Percentiles rank a stretch among this genome's conserved stretches.
phyloP scores from a whole-genome alignment of 2,329 filamentous ascomycete genomes.

The Clarireedia homoeocarpa region DNA sequence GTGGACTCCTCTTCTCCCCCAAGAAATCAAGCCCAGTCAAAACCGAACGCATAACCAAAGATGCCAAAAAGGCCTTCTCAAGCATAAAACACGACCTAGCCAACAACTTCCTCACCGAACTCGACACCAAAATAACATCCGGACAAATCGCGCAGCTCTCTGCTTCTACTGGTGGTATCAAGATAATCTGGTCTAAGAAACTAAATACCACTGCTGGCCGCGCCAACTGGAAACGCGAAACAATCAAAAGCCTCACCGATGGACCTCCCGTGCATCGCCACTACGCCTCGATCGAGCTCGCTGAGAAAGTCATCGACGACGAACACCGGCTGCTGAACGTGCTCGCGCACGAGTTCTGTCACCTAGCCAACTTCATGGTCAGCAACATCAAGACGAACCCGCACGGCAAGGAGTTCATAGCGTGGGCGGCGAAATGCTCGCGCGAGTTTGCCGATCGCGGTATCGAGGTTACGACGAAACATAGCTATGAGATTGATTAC shows the following conservation, averaged over 20 bases:
- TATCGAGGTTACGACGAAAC: slow-evolving; percentile 80
- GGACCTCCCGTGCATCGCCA: slow-evolving; percentile 37
- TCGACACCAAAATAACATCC: slow-evolving; percentile 58
- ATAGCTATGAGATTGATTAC: slow-evolving; percentile 83
- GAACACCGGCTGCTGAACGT: slow-evolving; percentile 76
- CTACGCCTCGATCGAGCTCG: slow-evolving; percentile 75
- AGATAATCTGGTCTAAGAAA: slow-evolving; percentile 67
- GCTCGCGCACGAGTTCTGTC: slow-evolving; percentile 94
- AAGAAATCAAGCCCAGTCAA: slow-evolving; percentile 25
- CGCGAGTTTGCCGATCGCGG: slow-evolving; percentile 50
- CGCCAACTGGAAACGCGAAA: slow-evolving; percentile 63
- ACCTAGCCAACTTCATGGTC: slow-evolving; percentile 87
- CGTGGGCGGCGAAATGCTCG: slow-evolving; percentile 54
- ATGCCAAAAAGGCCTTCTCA: slow-evolving; percentile 54
- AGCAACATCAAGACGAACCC: slow-evolving; percentile 66
- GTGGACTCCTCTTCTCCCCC: neutral
- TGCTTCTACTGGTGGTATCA: slow-evolving; percentile 59
- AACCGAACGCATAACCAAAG: slow-evolving; percentile 30
- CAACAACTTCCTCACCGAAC: slow-evolving; percentile 53
- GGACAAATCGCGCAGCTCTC: slow-evolving; percentile 53
- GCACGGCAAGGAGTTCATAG: slow-evolving; percentile 78
- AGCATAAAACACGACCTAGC: slow-evolving; percentile 55
- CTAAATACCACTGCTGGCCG: slow-evolving; percentile 72
- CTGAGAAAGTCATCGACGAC: slow-evolving; percentile 77
- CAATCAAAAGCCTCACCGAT: slow-evolving; percentile 30